These are phyloP conservation scores for Mycena sanguinolenta DNA, from an alignment of 768 basidiomycete species.

Conservation along the genomic window DNA sequence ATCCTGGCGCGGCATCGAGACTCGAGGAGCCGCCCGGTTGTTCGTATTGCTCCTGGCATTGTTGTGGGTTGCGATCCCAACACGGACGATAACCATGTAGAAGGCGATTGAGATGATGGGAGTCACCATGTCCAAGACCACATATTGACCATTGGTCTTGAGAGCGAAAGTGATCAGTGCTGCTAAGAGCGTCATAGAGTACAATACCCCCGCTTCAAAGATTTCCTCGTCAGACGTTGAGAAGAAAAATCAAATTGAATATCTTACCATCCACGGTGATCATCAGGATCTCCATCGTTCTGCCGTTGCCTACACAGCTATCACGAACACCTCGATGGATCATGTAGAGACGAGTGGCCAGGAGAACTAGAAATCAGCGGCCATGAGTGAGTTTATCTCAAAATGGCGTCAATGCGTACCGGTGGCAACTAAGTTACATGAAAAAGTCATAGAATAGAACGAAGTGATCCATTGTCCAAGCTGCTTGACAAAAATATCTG, in stretches of 20 bases:
- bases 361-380: constrained; percentile 3
- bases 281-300: constrained; percentile 42
- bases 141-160: constrained; percentile 47
- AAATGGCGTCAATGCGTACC: constrained; percentile 32
- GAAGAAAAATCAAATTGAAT: too few species aligned
- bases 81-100: constrained; percentile 58
- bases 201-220: constrained; percentile 54
- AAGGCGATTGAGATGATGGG: constrained; percentile 58
- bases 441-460: constrained; percentile 48
- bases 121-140: constrained; percentile 52
- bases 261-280: constrained; percentile 54
- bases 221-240: too few species aligned
- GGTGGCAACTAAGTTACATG: constrained; percentile 50
- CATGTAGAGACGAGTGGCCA: constrained; percentile 22
- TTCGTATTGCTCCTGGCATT: neutral
- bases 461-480: constrained; percentile 50
- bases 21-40: neutral
- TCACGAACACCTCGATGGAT: constrained; percentile 41
- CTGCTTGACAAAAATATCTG: constrained; percentile 42
- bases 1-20: neutral
- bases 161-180: constrained; percentile 47
- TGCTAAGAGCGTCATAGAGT: constrained; percentile 50
- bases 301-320: constrained; percentile 36
- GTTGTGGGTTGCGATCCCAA: constrained; percentile 38
- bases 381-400: neutral